Base-by-base conservation (phyloP, 2,329 filamentous ascomycete species). In the Trichocomaceae sp. region DNA sequence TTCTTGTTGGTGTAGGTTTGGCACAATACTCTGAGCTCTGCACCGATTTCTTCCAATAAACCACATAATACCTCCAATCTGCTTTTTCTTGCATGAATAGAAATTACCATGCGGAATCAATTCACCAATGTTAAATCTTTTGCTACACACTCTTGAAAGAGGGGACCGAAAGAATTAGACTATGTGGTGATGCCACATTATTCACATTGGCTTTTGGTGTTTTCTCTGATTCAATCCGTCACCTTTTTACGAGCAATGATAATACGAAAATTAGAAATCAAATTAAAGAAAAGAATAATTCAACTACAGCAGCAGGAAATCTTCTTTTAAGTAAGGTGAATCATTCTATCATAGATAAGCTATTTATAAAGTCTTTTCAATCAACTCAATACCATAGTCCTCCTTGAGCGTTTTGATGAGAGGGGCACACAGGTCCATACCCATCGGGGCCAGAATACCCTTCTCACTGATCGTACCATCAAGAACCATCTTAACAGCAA, bases 401-500 rank as follows among this genome's bases (percentile, higher is more conserved):
- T 87, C 83, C 79, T 86, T 84, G 57, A 95, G 79, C 69, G 88
- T 86, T 75, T 86, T 83, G 74, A 91, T 85, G 63, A 95, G 74
- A 37, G 88, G 86, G 65, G 80, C 79, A 66, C 83, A 86, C 67
- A 92, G 82, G 66, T 86, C 82, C 57, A 79, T 77, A 63, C 76
- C 84, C 81, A 92, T 87, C 15, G 88, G 88, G 23, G 88, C 90
- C 57, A 95, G 73, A 50, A 93, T 77, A 69, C 86, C 87, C 75
- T 82, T 86, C 70, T 88, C 80, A 47, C 75, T 79, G 58, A 91
- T 83, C 2, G 83, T 87, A 17, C 87, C 87, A 69, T 90, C 79
- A 39, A 92, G 80, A 22, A 93, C 86, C 76, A 86, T 82, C 78
- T 88, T 80, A 58, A 90, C 87, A 45, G 89, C 89, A 55, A 88